Base-by-base conservation (phyloP, 106 monocot species). In the Dactylorhiza incarnata region DNA sequence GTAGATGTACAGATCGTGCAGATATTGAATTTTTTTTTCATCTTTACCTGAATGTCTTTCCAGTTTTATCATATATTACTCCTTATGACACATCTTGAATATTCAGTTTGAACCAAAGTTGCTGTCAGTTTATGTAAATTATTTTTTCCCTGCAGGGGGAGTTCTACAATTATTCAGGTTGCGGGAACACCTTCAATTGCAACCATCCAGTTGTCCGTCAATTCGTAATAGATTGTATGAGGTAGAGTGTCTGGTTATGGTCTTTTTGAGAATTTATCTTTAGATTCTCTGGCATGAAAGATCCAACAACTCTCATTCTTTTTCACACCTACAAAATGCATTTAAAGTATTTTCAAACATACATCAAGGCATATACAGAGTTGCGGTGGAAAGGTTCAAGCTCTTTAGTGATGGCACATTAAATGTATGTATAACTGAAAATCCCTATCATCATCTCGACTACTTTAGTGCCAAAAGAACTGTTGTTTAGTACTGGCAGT, bases 171-270 rank as follows among this genome's bases (percentile, higher is more conserved):
- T 95, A 95, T 74, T 95, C 95, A 26, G 92, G 95, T 44, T 95
- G 95, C 80, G 95, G 95, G 66, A 95, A 92, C 73, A 95, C 95
- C 68, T 95, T 92, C 71, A 95, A 95, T 81, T 95, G 95, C 80
- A 95, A 84, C 73, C 95, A 95, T 88, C 95, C 95, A 53, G 72
- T 88, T 6, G 95, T 95, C 74, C 92, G 92, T 62, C 90, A 88
- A 76, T 90, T 95, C 79, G 90, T 92, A 73, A 44, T 90, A 46
- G 95, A 95, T 72, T 92, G 86, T 79, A 79, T 95, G 71, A 95
- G 95, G 95, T 95, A 82, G 61, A 82, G 17, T n/a, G 13, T 68
- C 48, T 45, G 24, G 17, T 72, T 48, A 59, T 46, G 9, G 7
- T 74, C 61, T 83, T 49, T 49, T 56, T 59, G 6, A 43, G 2